phyloP scores from a whole-genome alignment of 192 early-diverging fungal species.

The Coemansia sp. region DNA sequence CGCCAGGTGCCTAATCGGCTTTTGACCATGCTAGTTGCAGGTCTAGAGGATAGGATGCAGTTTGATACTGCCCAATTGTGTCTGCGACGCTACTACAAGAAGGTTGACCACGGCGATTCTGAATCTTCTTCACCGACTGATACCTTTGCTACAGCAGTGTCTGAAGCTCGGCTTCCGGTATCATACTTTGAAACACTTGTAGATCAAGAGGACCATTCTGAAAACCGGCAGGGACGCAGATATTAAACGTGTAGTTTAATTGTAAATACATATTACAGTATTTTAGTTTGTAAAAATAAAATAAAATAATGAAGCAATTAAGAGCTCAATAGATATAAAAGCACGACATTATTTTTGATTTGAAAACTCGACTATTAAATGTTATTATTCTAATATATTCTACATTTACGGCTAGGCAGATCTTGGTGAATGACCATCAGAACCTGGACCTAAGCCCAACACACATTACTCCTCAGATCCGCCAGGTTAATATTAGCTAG shows the following conservation, averaged over 20 bases:
- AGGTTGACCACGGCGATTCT: conserved; percentile 22
- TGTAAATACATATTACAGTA: neutral
- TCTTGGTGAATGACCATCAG: no score
- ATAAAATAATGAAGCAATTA: no score
- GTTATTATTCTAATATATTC: no score
- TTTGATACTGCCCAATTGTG: conserved; percentile 32
- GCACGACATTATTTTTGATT: no score
- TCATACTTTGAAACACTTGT: conserved; percentile 39
- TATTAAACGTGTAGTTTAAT: no score
- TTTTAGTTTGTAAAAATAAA: neutral
- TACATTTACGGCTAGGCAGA: no score
- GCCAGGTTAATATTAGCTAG: neutral
- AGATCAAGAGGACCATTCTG: neutral
- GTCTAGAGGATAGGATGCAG: conserved; percentile 23
- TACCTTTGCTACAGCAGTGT: no score
- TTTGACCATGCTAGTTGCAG: conserved; percentile 26
- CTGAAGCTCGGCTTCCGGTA: conserved; percentile 11
- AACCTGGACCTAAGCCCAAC: no score
- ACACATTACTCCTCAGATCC: no score
- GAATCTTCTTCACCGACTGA: neutral
- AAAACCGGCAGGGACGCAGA: neutral
- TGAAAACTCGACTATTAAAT: no score
- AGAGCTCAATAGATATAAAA: no score
- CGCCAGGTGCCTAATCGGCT: conserved; percentile 32
- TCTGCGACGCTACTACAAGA: conserved; percentile 27